Conservation (phyloP, 371 early-diverging fungal genomes). For the Mortierella sp. region DNA sequence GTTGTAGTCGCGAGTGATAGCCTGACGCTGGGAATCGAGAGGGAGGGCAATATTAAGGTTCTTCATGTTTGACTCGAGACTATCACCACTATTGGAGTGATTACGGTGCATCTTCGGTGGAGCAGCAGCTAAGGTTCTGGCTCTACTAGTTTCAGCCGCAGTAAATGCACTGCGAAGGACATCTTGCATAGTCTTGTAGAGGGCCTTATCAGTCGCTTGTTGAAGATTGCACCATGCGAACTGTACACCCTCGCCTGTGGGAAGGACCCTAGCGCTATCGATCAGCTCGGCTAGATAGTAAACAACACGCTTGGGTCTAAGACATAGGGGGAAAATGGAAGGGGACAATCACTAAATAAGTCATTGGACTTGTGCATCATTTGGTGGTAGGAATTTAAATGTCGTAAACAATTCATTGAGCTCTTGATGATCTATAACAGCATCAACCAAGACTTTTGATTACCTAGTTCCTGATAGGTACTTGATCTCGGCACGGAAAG, state of each 20-base stretch:
- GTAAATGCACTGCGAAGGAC: constrained; percentile 77
- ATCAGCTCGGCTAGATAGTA: constrained; percentile 80
- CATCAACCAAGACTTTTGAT: background rate
- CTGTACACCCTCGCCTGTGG: constrained; percentile 80
- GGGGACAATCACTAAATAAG: background rate
- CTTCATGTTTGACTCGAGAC: constrained; percentile 59
- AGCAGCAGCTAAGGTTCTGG: constrained; percentile 51
- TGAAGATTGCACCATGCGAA: constrained; percentile 78
- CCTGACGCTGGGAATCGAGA: constrained; percentile 60
- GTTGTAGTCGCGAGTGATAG: constrained; percentile 55
- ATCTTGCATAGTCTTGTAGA: constrained; percentile 86
- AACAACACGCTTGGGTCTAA: constrained; percentile 82
- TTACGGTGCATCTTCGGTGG: constrained; percentile 56
- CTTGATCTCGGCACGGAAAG: constrained; percentile 83
- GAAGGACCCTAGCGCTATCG: constrained; percentile 70
- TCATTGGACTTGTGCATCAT: background rate
- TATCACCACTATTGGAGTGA: constrained; percentile 54
- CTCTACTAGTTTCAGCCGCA: constrained; percentile 69
- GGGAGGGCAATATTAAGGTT: constrained; percentile 61
- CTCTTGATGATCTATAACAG: background rate
- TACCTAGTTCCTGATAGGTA: constrained; percentile 84
- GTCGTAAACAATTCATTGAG: background rate
- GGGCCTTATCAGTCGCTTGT: constrained; percentile 74
- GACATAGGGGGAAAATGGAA: background rate
- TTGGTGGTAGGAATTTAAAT: background rate